These are phyloP conservation scores for Dalechampia spathulata DNA, from an alignment of 441 rosid genomes.

Conservation along the genomic window DNA sequence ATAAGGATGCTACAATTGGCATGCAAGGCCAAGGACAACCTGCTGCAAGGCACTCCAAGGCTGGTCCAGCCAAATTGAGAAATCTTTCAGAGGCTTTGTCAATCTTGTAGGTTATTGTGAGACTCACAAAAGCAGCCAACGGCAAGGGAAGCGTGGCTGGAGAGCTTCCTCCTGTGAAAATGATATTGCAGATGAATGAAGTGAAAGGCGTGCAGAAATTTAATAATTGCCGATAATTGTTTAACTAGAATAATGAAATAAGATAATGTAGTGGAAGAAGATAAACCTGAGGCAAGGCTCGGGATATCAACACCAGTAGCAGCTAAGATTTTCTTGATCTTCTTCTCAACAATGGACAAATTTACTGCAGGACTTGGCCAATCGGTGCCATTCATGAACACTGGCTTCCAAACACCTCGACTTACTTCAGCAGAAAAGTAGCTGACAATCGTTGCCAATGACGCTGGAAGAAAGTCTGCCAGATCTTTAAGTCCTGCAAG, in stretches of 20 bases:
- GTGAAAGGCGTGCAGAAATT: neutral
- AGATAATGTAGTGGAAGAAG: neutral
- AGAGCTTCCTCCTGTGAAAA: slow-evolving; percentile 69
- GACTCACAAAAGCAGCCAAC: slow-evolving; percentile 91
- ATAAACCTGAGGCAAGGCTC: slow-evolving; percentile 66
- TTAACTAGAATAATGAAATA: no score
- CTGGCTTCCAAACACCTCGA: slow-evolving; percentile 97
- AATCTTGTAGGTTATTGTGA: slow-evolving; percentile 93
- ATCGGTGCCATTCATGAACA: slow-evolving; percentile 96
- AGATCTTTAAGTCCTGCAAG: slow-evolving; percentile 86
- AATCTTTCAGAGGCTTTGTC: slow-evolving; percentile 82
- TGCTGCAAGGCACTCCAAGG: slow-evolving; percentile 74
- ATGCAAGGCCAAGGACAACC: slow-evolving; percentile 99
- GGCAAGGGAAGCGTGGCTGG: slow-evolving; percentile 94
- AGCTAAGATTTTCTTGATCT: slow-evolving; percentile 83
- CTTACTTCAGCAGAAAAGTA: slow-evolving; percentile 97
- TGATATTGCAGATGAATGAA: slow-evolving; percentile 15
- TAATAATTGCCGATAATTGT: neutral
- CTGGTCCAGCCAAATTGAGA: slow-evolving; percentile 77
- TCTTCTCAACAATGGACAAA: slow-evolving; percentile 76
- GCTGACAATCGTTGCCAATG: slow-evolving; percentile 83
- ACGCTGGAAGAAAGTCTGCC: slow-evolving; percentile 91
- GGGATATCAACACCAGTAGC: slow-evolving; percentile 94
- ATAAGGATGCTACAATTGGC: slow-evolving; percentile 89
- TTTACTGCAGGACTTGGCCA: slow-evolving; percentile 99